A percentile compares a stretch with the other conserved stretches of the same genome.
Conservation (phyloP, 2,329 filamentous ascomycete genomes). For the Scolecobasidium constrictum region DNA sequence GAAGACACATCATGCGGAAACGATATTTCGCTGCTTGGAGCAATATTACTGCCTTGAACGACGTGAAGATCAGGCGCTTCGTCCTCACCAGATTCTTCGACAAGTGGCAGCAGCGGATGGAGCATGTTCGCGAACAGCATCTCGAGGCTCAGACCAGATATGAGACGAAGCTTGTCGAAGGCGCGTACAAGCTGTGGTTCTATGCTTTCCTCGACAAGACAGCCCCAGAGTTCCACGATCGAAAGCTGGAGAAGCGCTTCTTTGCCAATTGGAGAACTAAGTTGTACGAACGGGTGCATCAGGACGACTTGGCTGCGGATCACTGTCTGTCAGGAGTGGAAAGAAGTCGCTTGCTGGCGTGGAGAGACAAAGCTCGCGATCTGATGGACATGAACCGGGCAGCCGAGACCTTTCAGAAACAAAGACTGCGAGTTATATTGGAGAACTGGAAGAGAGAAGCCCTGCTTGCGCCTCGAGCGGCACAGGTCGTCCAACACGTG, state of each 20-base stretch:
- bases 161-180: constrained; percentile 22
- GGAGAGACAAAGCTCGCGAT: constrained; percentile 9
- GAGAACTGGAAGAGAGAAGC: constrained; percentile 1
- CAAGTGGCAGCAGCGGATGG: constrained; percentile 38
- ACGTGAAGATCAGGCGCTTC: constrained; percentile 41
- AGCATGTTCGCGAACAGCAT: constrained; percentile 24
- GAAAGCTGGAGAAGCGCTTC: constrained; percentile 17
- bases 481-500: constrained; percentile 32
- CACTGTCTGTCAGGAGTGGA: constrained; percentile 19
- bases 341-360: constrained; percentile 16
- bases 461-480: constrained; percentile 1
- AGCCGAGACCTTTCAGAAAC: constrained; percentile 1
- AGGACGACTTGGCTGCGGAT: constrained; percentile 15
- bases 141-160: constrained; percentile 20
- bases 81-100: constrained; percentile 43
- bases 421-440: constrained; percentile 4
- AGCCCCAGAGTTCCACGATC: constrained; percentile 22
- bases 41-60: constrained; percentile 51
- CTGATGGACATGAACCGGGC: neutral
- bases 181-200: constrained; percentile 25
- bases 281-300: neutral
- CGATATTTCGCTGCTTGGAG: constrained; percentile 61
- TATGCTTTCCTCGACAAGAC: constrained; percentile 24
- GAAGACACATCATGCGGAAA: constrained; percentile 58
- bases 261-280: constrained; percentile 11